These are phyloP conservation scores for Tolypocladium paradoxum DNA, from an alignment of 2,329 filamentous ascomycete species.

Conservation along the genomic window DNA sequence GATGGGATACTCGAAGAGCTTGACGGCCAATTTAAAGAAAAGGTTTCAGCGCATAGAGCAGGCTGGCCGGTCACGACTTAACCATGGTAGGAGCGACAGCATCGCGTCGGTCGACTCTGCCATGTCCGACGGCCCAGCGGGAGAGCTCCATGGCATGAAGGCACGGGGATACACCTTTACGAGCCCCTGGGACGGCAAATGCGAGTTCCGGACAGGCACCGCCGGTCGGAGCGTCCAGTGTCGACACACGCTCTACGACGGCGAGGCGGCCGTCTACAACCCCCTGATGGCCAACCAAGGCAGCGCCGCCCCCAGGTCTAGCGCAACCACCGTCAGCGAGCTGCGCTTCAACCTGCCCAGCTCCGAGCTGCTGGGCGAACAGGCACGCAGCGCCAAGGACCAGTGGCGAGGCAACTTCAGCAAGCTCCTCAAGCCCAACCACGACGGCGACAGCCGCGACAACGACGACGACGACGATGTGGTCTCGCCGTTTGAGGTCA, in stretches of 20 bases:
- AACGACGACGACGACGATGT: slow-evolving; percentile 27
- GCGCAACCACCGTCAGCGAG: slow-evolving; percentile 55
- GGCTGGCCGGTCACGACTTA: slow-evolving; percentile 11
- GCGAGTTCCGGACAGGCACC: slow-evolving; percentile 72
- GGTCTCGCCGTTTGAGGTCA: slow-evolving; percentile 49
- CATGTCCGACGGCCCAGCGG: background rate
- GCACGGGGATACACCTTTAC: slow-evolving; percentile 64
- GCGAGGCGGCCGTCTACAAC: slow-evolving; percentile 25
- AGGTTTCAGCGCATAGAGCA: slow-evolving; percentile 29
- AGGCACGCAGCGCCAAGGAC: slow-evolving; percentile 18
- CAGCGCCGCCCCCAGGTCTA: slow-evolving; percentile 17
- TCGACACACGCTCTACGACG: slow-evolving; percentile 54
- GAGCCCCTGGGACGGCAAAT: slow-evolving; percentile 79
- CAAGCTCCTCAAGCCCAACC: slow-evolving; percentile 25
- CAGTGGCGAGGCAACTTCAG: slow-evolving; percentile 31
- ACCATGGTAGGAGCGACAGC: slow-evolving; percentile 18
- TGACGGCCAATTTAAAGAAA: slow-evolving; percentile 33
- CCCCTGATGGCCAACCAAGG: slow-evolving; percentile 29
- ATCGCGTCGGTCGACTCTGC: slow-evolving; percentile 18
- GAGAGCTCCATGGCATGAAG: slow-evolving; percentile 20
- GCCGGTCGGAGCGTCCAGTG: slow-evolving; percentile 67
- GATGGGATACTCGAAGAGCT: slow-evolving; percentile 45
- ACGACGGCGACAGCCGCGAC: slow-evolving; percentile 20
- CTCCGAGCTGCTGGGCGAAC: slow-evolving; percentile 33
- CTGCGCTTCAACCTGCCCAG: slow-evolving; percentile 80